These are phyloP conservation scores for Takashimella koratensis DNA, from an alignment of 1,284 basidiomycete species.

Conservation along the genomic window DNA sequence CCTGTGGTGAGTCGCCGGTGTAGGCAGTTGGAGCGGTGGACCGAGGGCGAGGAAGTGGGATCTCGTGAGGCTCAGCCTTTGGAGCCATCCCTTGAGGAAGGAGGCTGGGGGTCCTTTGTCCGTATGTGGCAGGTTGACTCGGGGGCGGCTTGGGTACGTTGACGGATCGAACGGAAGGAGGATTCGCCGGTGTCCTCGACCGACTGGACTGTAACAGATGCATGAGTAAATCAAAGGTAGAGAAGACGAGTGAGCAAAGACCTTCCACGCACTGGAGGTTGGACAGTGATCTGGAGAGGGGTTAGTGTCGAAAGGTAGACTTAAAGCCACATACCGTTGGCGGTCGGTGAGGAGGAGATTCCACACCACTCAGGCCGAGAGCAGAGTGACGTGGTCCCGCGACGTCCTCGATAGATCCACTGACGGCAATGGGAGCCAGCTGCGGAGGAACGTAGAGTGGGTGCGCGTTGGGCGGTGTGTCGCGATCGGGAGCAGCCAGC, in stretches of 20 bases:
- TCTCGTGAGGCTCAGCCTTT: constrained; percentile 5
- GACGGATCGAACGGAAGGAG: neutral
- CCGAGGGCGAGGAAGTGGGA: constrained; percentile 11
- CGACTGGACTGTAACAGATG: neutral
- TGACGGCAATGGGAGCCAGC: constrained; percentile 19
- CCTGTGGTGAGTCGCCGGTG: constrained; percentile 1
- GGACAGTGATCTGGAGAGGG: constrained; percentile 31
- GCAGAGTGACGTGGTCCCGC: constrained; percentile 25
- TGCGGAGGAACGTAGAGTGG: constrained; percentile 23
- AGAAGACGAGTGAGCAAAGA: neutral
- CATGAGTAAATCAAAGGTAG: neutral
- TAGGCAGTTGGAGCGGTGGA: constrained; percentile 15
- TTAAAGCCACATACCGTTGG: constrained; percentile 32
- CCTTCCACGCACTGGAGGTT: constrained; percentile 32
- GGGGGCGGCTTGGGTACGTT: neutral
- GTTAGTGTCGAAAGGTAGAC: neutral
- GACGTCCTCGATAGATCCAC: constrained; percentile 21
- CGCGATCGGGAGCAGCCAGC: constrained; percentile 13
- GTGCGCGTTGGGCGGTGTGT: constrained; percentile 20
- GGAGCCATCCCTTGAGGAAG: neutral
- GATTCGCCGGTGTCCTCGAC: constrained; percentile 2
- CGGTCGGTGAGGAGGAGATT: constrained; percentile 14
- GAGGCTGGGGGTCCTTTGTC: constrained; percentile 6
- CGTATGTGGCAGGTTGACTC: constrained; percentile 2
- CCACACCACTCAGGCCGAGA: constrained; percentile 28